Evolutionary conservation across 164 flowering plant genomes (phyloP), one percentile per base, ranked within the genome.

Genomic region (Dillenia suffruticosa): DNA sequence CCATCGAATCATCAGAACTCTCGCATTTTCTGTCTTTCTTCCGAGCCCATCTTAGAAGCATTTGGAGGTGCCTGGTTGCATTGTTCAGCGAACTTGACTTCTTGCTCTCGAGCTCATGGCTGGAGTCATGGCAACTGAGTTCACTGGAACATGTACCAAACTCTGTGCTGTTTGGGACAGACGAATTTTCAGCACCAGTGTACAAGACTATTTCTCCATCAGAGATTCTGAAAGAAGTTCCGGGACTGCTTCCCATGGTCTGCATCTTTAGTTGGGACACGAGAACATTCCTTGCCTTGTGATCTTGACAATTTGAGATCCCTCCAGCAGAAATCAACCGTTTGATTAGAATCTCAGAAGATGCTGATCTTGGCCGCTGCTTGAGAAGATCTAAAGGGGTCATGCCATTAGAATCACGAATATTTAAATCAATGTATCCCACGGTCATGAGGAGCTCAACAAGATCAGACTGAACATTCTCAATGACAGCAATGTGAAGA

Each of bases 331-430:
- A 83, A 58, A 82, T 73, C 64, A 90, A 59, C 74, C 69, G 82
- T 64, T 80, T 90, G 61, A 88, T 85, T 55, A 93, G 63, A 58
- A 87, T 74, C 52, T 90, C 94, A 5, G 96, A 84, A 40, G 87
- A 83, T 9, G 85, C 82, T 32, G 94, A 79, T 68, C 57, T 67
- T 15, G 91, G 94, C 61, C 78, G 63, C 67, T 73, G 85, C 57
- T 74, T 81, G 63, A 93, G 92, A 59, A 85, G 84, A 74, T 90
- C 97, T 8, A 93, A 69, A 1, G 97, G 89, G 13, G 94, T 90
- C 81, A 83, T 79, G 13, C 85, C 89, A 69, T 82, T 72, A 26
- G 46, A 45, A 67, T 90, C 97, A 12, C 77, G 72, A 16, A 83
- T 70, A 54, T 89, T 93, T 54, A 90, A 67, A 66, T 83, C 56